These are phyloP conservation scores for Kockovaella imperatae DNA, from an alignment of 768 basidiomycete species.

Conservation along the genomic window DNA sequence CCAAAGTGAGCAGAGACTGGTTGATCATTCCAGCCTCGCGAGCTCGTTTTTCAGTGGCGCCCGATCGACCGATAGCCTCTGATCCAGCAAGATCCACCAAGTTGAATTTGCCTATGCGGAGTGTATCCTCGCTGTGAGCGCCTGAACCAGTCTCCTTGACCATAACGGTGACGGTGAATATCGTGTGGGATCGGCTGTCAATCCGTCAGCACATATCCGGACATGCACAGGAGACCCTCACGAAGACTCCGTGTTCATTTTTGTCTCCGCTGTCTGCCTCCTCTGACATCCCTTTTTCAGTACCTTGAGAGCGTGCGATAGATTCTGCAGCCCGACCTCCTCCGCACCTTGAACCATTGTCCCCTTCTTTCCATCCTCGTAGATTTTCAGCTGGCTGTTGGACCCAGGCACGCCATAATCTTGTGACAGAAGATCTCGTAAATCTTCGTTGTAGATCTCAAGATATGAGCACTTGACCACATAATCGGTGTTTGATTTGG, in stretches of 20 bases:
- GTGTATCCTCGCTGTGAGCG: constrained; percentile 65
- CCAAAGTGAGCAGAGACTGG: constrained; percentile 90
- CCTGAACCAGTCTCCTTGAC: constrained; percentile 69
- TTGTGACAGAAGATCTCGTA: constrained; percentile 78
- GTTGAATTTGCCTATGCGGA: constrained; percentile 91
- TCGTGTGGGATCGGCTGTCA: constrained; percentile 80
- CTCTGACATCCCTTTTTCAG: constrained; percentile 83
- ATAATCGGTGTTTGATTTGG: constrained; percentile 62
- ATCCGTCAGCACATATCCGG: not conserved
- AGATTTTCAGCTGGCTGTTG: constrained; percentile 65
- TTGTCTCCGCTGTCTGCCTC: constrained; percentile 87
- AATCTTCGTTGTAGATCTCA: constrained; percentile 96
- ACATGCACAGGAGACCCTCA: constrained; percentile 11
- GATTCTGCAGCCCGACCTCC: constrained; percentile 74
- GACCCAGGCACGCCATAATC: constrained; percentile 51
- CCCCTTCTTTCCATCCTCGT: constrained; percentile 79
- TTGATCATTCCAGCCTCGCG: constrained; percentile 99
- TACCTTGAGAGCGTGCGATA: constrained; percentile 70
- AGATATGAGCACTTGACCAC: constrained; percentile 89
- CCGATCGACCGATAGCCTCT: constrained; percentile 91
- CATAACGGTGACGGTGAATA: constrained; percentile 93
- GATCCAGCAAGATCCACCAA: constrained; percentile 95
- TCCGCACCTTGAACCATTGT: constrained; percentile 93
- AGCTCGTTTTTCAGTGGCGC: constrained; percentile 89
- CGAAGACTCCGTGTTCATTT: constrained; percentile 71